Evolutionary conservation across 805 yeast species (phyloP).

Genomic region (Cyberlindnera maclurae): DNA sequence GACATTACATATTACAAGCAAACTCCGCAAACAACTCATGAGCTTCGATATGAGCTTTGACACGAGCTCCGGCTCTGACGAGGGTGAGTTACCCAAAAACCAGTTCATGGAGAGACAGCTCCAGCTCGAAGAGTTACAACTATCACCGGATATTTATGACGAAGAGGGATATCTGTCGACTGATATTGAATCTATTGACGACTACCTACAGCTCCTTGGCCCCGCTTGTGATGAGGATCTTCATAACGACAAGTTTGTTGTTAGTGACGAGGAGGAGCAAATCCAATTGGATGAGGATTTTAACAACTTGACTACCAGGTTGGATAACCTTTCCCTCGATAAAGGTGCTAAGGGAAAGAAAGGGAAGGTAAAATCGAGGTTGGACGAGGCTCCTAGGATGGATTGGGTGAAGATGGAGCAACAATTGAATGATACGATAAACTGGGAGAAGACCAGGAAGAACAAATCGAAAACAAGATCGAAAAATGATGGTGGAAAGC

Average conservation of each 20-base stretch:
- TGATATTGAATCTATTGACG: not conserved
- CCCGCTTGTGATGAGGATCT: not conserved
- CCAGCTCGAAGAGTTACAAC: not conserved
- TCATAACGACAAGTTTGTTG: not conserved
- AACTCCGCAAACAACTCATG: slow-evolving; percentile 14
- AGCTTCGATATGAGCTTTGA: slow-evolving; percentile 13
- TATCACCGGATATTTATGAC: not conserved
- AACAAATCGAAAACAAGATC: not conserved
- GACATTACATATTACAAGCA: not conserved
- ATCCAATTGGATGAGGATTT: slow-evolving; percentile 10
- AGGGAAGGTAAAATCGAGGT: not conserved
- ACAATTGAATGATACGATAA: not conserved
- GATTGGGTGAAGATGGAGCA: not conserved
- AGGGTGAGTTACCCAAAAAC: not conserved
- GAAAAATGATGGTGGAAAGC: too few relatives aligned
- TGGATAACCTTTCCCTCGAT: not conserved
- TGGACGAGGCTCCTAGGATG: not conserved
- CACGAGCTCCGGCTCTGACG: slow-evolving; percentile 12
- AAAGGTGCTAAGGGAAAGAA: slow-evolving; percentile 1
- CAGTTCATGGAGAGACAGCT: slow-evolving; percentile 1
- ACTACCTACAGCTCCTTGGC: not conserved
- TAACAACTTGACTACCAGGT: not conserved
- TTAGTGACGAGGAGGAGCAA: slow-evolving; percentile 14
- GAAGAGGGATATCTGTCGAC: not conserved
- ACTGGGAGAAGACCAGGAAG: not conserved